Evolutionary conservation across 2,329 filamentous ascomycete genomes (phyloP).

Genomic region (Lasiodiplodia theobromae): DNA sequence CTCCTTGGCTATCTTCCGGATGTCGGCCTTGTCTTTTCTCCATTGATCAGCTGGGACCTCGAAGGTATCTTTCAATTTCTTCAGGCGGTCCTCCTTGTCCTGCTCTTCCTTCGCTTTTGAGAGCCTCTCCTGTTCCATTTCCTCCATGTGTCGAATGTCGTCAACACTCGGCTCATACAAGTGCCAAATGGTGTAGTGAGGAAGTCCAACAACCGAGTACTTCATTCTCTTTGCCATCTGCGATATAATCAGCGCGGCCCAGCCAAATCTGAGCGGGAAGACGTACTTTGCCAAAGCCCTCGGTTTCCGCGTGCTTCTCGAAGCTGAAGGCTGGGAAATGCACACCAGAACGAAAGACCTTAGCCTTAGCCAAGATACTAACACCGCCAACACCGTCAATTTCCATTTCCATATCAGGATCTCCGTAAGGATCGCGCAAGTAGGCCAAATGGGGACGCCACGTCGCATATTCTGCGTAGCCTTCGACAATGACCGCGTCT

Average conservation of each 20-base stretch:
- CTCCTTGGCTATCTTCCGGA: slow-evolving; percentile 71
- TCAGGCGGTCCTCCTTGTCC: slow-evolving; percentile 73
- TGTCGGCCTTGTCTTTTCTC: slow-evolving; percentile 86
- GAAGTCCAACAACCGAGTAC: slow-evolving; percentile 92
- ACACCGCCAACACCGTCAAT: slow-evolving; percentile 98
- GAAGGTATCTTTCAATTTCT: slow-evolving; percentile 83
- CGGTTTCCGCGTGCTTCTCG: slow-evolving; percentile 97
- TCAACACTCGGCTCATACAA: slow-evolving; percentile 98
- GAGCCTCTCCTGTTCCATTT: slow-evolving; percentile 90
- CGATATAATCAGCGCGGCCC: slow-evolving; percentile 37
- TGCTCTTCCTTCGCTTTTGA: slow-evolving; percentile 81
- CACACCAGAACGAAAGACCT: slow-evolving; percentile 91
- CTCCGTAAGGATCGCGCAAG: slow-evolving; percentile 92
- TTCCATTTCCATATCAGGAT: slow-evolving; percentile 99
- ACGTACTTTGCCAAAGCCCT: slow-evolving; percentile 94
- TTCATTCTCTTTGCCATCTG: slow-evolving; percentile 98
- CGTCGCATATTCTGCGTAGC: slow-evolving; percentile 97
- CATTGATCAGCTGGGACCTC: slow-evolving; percentile 79
- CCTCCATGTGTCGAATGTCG: slow-evolving; percentile 97
- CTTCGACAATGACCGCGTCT: slow-evolving; percentile 97
- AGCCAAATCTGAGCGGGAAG: background rate
- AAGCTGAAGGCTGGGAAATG: slow-evolving; percentile 99
- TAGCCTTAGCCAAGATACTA: slow-evolving; percentile 94
- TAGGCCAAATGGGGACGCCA: slow-evolving; percentile 98
- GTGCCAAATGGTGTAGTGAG: slow-evolving; percentile 99